phyloP scores from a whole-genome alignment of 2,329 filamentous ascomycete genomes.

The Alternaria sp. region DNA sequence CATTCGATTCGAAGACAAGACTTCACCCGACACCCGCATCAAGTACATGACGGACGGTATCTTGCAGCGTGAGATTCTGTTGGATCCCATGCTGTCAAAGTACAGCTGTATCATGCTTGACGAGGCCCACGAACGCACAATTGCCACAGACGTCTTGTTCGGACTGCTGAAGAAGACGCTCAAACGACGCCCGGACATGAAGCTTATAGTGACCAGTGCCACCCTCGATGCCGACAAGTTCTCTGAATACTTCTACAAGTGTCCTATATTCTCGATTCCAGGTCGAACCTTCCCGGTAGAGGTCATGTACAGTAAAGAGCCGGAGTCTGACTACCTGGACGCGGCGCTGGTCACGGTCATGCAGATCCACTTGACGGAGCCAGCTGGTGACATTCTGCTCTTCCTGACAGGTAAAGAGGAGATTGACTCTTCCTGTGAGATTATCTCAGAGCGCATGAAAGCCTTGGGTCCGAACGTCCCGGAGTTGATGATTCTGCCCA shows the following conservation, averaged over 20 bases:
- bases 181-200: slow-evolving; percentile 82
- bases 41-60: slow-evolving; percentile 99
- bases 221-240: slow-evolving; percentile 98
- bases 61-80: slow-evolving; percentile 94
- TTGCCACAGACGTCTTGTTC: slow-evolving; percentile 97
- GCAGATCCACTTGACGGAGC: slow-evolving; percentile 96
- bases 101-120: slow-evolving; percentile 99
- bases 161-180: slow-evolving; percentile 92
- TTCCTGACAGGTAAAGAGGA: slow-evolving; percentile 98
- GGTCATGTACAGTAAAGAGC: slow-evolving; percentile 92
- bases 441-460: slow-evolving; percentile 95
- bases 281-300: slow-evolving; percentile 96
- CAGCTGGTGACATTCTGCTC: slow-evolving; percentile 90
- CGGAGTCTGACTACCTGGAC: slow-evolving; percentile 94
- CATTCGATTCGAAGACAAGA: slow-evolving; percentile 98
- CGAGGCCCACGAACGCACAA: slow-evolving; percentile 96
- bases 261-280: slow-evolving; percentile 95
- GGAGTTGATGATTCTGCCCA: slow-evolving; percentile 89
- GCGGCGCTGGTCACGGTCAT: slow-evolving; percentile 95
- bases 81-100: slow-evolving; percentile 87
- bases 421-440: slow-evolving; percentile 94
- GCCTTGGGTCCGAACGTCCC: slow-evolving; percentile 89
- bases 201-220: slow-evolving; percentile 99
- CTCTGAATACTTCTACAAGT: slow-evolving; percentile 93
- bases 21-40: slow-evolving; percentile 84